Base-by-base conservation (phyloP, 192 early-diverging fungal genomes). In the Podila epicladia region DNA sequence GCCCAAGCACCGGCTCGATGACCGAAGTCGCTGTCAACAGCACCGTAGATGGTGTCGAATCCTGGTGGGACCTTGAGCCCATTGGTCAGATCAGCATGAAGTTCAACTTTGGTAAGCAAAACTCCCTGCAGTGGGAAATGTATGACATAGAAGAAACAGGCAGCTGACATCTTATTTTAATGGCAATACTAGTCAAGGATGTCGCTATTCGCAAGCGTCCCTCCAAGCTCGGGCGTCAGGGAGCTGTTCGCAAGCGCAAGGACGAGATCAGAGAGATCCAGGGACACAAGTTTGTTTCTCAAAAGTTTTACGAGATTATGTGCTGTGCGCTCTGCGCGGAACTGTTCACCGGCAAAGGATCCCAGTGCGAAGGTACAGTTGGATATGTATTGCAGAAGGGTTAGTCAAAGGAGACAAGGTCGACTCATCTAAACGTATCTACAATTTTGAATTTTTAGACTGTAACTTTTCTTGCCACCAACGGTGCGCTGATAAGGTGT, bases 271-370 rank as follows among this genome's bases (percentile, higher is more conserved):
- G 88, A 13, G 95, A 96, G 66, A 87, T 94, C 85, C 94, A 94
- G 59, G 97, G 98, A 6, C 98, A 99, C 82, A 96, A 97, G 78
- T 98, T 99, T 84, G 92, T 92, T 71, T 85, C 92, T 29, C 90
- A 93, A 67, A 92, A 93, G 69, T 97, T 96, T 45, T 98, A 96
- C 86, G 94, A 97, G 68, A 95, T 99, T 71, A 97, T 99, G 96
- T 95, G 94, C 85, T 99, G 98, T 87, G 97, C 97, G 9, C 85
- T 96, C 11, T 99, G 98, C 83, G 87, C 89, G 58, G 98, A 98
- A 66, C 94, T 98, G 69, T 89, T 99, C 37, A 93, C 96, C 24
- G 95, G 94, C 72, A 85, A 87, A 53, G 96, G 95, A 22, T 94
- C 93, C 71, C 95, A 98, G 74, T 98, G 98, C 85, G 94, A 97